Base-by-base conservation (phyloP, 1,284 basidiomycete species). In the Pisolithus thermaeus region DNA sequence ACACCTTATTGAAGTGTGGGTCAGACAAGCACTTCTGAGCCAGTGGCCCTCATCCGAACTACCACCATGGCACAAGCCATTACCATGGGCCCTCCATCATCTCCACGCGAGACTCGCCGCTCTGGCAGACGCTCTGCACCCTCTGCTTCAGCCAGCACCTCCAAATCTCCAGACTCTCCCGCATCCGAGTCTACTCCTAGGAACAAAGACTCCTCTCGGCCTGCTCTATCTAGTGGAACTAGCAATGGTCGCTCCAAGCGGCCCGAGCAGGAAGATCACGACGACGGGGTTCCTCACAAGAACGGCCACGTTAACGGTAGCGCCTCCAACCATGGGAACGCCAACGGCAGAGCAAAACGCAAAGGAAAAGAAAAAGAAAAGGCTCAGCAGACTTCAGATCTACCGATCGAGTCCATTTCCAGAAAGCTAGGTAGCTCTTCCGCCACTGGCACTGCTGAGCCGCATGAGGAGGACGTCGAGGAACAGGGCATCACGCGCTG, bases 401-500 rank as follows among this genome's bases (percentile, higher is more conserved):
- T 58, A 9, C 50, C 50, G 3, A 47, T 57, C 40, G 68, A 68
- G 37, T 47, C 56, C 23, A 27, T 36, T 25, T 56, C 61, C 30
- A 59, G 56, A 48, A 70, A 70, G 55, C 56, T 62, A 58, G 50
- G 72, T 65, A 44, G 52, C 58, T 65, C 70, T 47, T 48, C 61
- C 28, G 61, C 69, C 36, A 66, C 67, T n/a, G 70, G 71, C 32
- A 63, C 61, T 6, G 61, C 66, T 32, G 70, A 70, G 27, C 75
- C 71, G 41, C 66, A 64, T 50, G 64, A 71, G 18, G 63, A 71
- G 28, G 87, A 83, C 54, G 80, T 83, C 50, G 92, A 92, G 56
- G 88, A 92, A 59, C 81, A 84, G 56, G 87, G 90, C 35, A 80
- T 96, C 55, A 98, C 95, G 61, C 85, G 96, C 57, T 99, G 96